Evolutionary conservation across 2,329 filamentous ascomycete species (phyloP), one percentile per base, ranked within the genome.

Genomic region (Claviceps africana): DNA sequence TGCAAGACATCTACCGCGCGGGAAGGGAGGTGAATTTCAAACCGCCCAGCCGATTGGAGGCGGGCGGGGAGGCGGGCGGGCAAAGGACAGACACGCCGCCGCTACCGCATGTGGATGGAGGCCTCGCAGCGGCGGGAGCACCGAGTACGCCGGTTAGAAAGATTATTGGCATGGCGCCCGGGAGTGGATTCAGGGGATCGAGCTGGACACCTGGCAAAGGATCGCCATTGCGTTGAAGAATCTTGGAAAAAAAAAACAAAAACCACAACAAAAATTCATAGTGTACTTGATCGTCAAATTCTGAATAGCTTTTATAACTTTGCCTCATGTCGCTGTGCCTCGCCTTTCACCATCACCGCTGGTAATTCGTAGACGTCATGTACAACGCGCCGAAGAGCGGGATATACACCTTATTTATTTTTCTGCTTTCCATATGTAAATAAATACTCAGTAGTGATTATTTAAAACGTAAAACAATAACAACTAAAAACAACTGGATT

Each of bases 1-100:
- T 97, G 47, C 82, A 89, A 63, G 88, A 95, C 60, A 88, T 97
- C 8, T 96, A 95, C 67, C 68, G 71, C 30, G 69, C 65, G 1
- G 72, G 72, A 9, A 63, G 70, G 33, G 70, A 75, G 17, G 69
- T 70, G 51, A 74, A 75, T 60, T 78, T 75, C 56, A 75, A 76
- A 56, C 72, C 74, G 44, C 73, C 72, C 37, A 69, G 72, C 55
- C 72, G 68, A 57, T 74, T 74, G 48, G 74, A 69, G 21, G 60
- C 65, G 53, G 65, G 69, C 10, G 62, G 71, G 48, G 74, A 69
- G 21, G 60, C 65, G 53, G 65, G 69, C 10, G 62, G 71, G 8
- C 66, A 70, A 51, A 70, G 76, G 51, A 72, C 70, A n/a, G 75
- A 78, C 48, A 81, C 76, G 3, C 77, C 78, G 3, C 77, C 79